phyloP scores from a whole-genome alignment of 305 asterid genomes.

The Fraxinus xanthoxyloides region DNA sequence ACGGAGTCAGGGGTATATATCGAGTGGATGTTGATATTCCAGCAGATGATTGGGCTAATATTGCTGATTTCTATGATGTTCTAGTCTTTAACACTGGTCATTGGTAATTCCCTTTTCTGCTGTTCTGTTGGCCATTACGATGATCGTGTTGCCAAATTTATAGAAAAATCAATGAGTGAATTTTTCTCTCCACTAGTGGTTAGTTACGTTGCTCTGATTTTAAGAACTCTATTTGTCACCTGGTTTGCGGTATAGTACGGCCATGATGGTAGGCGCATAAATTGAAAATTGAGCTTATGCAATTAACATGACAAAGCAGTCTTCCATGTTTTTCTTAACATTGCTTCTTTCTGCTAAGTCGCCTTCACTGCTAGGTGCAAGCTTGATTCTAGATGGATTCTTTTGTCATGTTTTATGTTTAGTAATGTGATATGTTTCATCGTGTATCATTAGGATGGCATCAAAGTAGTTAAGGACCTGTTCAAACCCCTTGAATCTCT shows the following conservation, averaged over 20 bases:
- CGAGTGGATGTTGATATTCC: constrained; percentile 89
- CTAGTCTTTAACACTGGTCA: constrained; percentile 93
- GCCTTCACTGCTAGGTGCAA: neutral
- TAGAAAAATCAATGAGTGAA: neutral
- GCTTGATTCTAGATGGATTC: neutral
- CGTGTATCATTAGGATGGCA: constrained; percentile 2
- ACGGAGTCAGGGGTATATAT: constrained; percentile 57
- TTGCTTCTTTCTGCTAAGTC: neutral
- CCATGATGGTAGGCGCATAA: neutral
- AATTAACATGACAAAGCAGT: neutral
- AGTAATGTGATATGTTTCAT: neutral
- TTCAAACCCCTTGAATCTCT: neutral
- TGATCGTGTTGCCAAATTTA: neutral
- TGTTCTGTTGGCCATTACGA: constrained; percentile 5
- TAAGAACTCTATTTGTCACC: neutral
- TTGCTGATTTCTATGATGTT: constrained; percentile 75
- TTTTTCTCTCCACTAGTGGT: neutral
- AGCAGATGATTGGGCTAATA: constrained; percentile 75
- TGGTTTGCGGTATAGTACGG: neutral
- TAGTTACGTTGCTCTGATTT: neutral
- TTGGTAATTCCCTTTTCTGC: constrained; percentile 55
- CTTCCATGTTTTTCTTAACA: neutral
- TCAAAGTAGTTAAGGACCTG: neutral
- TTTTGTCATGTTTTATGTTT: neutral
- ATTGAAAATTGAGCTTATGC: neutral